A percentile compares a stretch with the other conserved stretches of the same genome.
These are phyloP conservation scores for Telopea speciosissima DNA, from an alignment of 177 flowering plant genomes.

Conservation along the genomic window DNA sequence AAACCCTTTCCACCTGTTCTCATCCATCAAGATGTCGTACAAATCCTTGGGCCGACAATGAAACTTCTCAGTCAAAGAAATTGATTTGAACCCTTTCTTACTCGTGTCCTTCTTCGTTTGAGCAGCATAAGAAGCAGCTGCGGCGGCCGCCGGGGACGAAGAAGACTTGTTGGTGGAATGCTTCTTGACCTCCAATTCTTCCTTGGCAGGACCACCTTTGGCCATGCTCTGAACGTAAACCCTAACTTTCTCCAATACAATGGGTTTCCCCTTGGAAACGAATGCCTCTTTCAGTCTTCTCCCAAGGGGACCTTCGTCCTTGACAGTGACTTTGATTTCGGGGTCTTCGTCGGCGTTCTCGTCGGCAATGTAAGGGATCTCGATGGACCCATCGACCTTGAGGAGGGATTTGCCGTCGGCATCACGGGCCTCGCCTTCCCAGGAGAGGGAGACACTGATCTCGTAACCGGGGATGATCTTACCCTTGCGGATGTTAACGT, in stretches of 20 bases:
- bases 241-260: slow-evolving; percentile 72
- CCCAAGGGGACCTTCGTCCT: slow-evolving; percentile 81
- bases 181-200: slow-evolving; percentile 78
- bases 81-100: slow-evolving; percentile 82
- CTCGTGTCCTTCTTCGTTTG: slow-evolving; percentile 24
- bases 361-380: slow-evolving; percentile 85
- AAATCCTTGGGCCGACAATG: slow-evolving; percentile 71
- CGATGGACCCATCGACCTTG: slow-evolving; percentile 58
- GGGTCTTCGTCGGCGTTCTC: slow-evolving; percentile 98
- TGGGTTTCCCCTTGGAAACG: slow-evolving; percentile 50
- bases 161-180: slow-evolving; percentile 18
- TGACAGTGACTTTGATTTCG: slow-evolving; percentile 54
- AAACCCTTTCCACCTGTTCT: slow-evolving; percentile 96
- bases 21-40: slow-evolving; percentile 97
- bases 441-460: slow-evolving; percentile 41
- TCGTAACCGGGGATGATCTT: slow-evolving; percentile 97
- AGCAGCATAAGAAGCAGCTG: slow-evolving; percentile 10
- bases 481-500: slow-evolving; percentile 89
- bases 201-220: slow-evolving; percentile 87
- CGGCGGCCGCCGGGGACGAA: background rate
- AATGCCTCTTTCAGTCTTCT: slow-evolving; percentile 74
- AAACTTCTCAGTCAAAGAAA: slow-evolving; percentile 74
- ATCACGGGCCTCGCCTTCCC: slow-evolving; percentile 82
- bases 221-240: slow-evolving; percentile 75
- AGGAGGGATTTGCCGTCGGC: slow-evolving; percentile 40